phyloP scores from a whole-genome alignment of 1,284 basidiomycete genomes.

The Meripilus lineatus region DNA sequence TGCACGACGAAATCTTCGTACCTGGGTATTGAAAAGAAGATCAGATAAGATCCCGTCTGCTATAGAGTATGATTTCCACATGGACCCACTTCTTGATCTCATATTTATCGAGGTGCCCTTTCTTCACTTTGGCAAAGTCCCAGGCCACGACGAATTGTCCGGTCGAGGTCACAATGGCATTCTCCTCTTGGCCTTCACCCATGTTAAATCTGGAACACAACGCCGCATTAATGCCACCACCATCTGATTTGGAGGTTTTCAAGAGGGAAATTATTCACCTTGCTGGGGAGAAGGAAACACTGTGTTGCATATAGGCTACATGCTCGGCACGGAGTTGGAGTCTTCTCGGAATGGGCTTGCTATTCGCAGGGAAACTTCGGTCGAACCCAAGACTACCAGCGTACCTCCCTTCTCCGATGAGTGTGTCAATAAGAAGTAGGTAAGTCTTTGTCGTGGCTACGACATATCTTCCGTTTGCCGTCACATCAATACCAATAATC shows the following conservation, averaged over 20 bases:
- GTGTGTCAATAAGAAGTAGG: conserved; percentile 90
- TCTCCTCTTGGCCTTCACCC: conserved; percentile 83
- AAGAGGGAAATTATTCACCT: conserved; percentile 42
- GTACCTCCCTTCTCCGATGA: conserved; percentile 90
- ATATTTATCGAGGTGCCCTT: conserved; percentile 86
- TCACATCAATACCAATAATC: conserved; percentile 93
- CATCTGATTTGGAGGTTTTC: too few relatives aligned
- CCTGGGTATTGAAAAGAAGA: conserved; percentile 27
- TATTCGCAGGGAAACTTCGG: conserved; percentile 89
- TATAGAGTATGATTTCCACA: conserved; percentile 14
- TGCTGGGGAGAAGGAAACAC: conserved; percentile 89
- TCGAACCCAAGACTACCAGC: conserved; percentile 90
- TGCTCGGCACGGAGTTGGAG: conserved; percentile 91
- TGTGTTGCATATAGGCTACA: conserved; percentile 90
- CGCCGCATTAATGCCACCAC: conserved; percentile 1
- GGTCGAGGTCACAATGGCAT: conserved; percentile 94
- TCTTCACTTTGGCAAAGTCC: conserved; percentile 96
- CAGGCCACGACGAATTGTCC: conserved; percentile 94
- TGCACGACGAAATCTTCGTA: conserved; percentile 95
- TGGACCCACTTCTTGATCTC: conserved; percentile 80
- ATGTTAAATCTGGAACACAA: conserved; percentile 76
- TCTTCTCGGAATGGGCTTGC: conserved; percentile 89
- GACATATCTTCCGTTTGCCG: conserved; percentile 90
- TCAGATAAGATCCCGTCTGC: conserved; percentile 6
- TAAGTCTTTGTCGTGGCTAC: conserved; percentile 97